Evolutionary conservation across 192 early-diverging fungal species (phyloP).

Genomic region (Coemansia sp.): DNA sequence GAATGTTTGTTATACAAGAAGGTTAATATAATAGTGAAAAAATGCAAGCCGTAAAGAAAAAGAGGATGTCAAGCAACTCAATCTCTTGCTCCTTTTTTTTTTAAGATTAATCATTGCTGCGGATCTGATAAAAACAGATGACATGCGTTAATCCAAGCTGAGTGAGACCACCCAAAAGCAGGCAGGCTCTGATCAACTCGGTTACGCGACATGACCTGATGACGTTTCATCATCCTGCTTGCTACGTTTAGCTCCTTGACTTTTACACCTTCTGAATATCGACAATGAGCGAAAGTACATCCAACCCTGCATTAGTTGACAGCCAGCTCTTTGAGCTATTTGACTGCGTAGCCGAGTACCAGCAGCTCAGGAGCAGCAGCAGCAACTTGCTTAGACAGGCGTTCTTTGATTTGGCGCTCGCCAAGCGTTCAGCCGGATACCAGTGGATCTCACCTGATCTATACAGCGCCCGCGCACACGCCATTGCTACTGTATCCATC

Average conservation of each 20-base stretch:
- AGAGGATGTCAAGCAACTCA: not conserved
- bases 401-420: slow-evolving; percentile 41
- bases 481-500: slow-evolving; percentile 29
- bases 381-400: slow-evolving; percentile 21
- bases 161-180: not conserved
- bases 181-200: not conserved
- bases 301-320: slow-evolving; percentile 14
- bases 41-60: not conserved
- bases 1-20: no score
- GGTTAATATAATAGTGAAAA: no score
- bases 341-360: slow-evolving; percentile 39
- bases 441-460: slow-evolving; percentile 48
- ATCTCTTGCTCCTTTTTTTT: not conserved
- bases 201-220: not conserved
- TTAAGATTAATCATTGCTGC: not conserved
- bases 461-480: slow-evolving; percentile 37
- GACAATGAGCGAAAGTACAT: not conserved
- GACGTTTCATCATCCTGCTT: not conserved
- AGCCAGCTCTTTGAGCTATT: slow-evolving; percentile 23
- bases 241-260: not conserved
- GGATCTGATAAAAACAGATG: not conserved
- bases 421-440: slow-evolving; percentile 50
- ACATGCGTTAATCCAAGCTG: not conserved
- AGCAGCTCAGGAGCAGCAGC: slow-evolving; percentile 11
- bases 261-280: not conserved